Conservation (phyloP, 78 protist species). For the Bodo saltans region DNA sequence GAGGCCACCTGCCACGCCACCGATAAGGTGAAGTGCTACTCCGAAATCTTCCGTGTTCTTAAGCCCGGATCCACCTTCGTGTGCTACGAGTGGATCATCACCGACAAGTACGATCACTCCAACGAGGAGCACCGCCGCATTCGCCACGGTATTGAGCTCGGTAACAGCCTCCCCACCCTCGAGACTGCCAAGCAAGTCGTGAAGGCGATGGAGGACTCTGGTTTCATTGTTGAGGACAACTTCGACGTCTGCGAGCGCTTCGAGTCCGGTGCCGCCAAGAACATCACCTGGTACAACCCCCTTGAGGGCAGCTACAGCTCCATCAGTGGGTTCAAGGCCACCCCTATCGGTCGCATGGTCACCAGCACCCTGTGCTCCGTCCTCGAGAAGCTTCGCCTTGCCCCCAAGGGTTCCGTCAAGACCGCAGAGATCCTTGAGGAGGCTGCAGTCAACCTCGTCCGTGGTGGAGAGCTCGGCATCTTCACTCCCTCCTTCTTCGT, state of each 20-base stretch:
- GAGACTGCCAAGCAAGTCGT: conserved; percentile 29
- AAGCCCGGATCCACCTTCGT: conserved; percentile 77
- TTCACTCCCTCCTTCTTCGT: conserved; percentile 73
- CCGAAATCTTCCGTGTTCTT: conserved; percentile 71
- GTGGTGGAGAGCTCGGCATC: conserved; percentile 63
- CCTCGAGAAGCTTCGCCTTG: conserved; percentile 19
- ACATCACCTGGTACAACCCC: conserved; percentile 58
- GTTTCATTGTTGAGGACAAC: conserved; percentile 43
- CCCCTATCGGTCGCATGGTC: conserved; percentile 24
- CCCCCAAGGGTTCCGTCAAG: conserved; percentile 45
- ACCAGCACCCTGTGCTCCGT: not conserved
- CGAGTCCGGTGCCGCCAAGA: conserved; percentile 15
- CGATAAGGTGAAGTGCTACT: conserved; percentile 42
- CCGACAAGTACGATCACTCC: conserved; percentile 62
- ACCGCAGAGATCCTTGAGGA: conserved; percentile 47
- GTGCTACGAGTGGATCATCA: conserved; percentile 79
- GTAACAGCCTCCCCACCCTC: conserved; percentile 74
- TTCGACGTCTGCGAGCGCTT: not conserved
- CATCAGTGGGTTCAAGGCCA: conserved; percentile 18
- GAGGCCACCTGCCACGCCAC: conserved; percentile 93
- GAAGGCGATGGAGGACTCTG: conserved; percentile 56
- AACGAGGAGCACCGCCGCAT: conserved; percentile 58
- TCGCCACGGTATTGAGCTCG: conserved; percentile 68
- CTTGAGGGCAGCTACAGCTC: not conserved
- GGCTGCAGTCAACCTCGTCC: conserved; percentile 69